Percentiles rank a stretch among this genome's conserved stretches.
phyloP scores from a whole-genome alignment of 1,139 yeast genomes.

The Saccharomyces hybrid region DNA sequence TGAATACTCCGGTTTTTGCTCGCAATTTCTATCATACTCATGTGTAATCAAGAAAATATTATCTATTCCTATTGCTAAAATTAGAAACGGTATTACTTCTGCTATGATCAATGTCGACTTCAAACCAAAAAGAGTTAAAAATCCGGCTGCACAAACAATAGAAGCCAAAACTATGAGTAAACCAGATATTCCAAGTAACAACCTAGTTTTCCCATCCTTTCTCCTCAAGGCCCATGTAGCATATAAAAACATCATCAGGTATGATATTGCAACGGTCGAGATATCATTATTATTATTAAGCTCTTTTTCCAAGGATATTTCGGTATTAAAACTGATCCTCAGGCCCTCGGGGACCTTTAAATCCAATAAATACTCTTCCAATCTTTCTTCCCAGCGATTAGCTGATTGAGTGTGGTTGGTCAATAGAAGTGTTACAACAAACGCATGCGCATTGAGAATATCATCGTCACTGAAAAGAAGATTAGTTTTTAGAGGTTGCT shows the following conservation, averaged over 20 bases:
- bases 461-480: constrained; percentile 61
- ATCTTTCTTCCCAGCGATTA: constrained; percentile 53
- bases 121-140: constrained; percentile 66
- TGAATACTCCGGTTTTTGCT: constrained; percentile 38
- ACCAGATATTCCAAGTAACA: constrained; percentile 73
- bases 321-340: constrained; percentile 69
- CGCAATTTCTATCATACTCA: constrained; percentile 55
- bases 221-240: constrained; percentile 69
- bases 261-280: constrained; percentile 62
- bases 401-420: constrained; percentile 47
- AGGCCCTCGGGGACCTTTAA: constrained; percentile 48
- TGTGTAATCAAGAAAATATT: constrained; percentile 82
- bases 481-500: constrained; percentile 75
- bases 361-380: constrained; percentile 49
- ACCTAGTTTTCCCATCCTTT: constrained; percentile 41
- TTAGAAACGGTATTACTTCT: constrained; percentile 92
- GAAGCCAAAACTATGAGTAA: constrained; percentile 73
- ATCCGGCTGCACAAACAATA: constrained; percentile 72
- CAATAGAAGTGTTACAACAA: constrained; percentile 65
- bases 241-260: constrained; percentile 81
- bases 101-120: constrained; percentile 89
- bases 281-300: constrained; percentile 75
- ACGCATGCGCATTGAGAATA: constrained; percentile 56
- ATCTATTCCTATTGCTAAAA: constrained; percentile 91
- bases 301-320: constrained; percentile 75